phyloP scores from a whole-genome alignment of 2,329 filamentous ascomycete genomes.

The Aspergillus ibericus region DNA sequence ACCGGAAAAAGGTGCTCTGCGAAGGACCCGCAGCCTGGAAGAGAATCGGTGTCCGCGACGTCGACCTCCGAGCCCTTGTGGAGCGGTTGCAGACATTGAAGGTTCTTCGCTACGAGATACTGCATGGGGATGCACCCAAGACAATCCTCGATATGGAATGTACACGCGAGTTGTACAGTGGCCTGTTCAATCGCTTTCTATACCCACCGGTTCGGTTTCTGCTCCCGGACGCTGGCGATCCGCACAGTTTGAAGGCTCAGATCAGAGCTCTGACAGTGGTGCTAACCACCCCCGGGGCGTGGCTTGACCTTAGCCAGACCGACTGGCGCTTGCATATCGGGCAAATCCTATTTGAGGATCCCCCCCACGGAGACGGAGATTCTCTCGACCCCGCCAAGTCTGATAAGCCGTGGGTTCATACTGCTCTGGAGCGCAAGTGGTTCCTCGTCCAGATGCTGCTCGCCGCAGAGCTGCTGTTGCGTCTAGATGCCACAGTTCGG shows the following conservation, averaged over 20 bases:
- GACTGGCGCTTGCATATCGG: conserved; percentile 50
- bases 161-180: conserved; percentile 32
- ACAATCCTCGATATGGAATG: conserved; percentile 40
- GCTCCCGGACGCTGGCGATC: conserved; percentile 24
- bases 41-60: conserved; percentile 42
- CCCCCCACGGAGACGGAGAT: conserved; percentile 39
- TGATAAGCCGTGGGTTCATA: conserved; percentile 26
- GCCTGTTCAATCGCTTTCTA: conserved; percentile 41
- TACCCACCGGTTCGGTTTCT: conserved; percentile 35
- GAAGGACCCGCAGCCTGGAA: conserved; percentile 44
- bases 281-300: conserved; percentile 45
- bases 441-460: conserved; percentile 56
- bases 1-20: conserved; percentile 38
- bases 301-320: conserved; percentile 49
- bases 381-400: conserved; percentile 20
- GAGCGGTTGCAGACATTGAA: conserved; percentile 37
- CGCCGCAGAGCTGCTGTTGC: conserved; percentile 55
- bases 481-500: conserved; percentile 51
- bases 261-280: conserved; percentile 47
- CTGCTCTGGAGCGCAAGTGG: conserved; percentile 51
- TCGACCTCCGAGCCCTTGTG: conserved; percentile 33
- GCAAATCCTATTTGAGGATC: conserved; percentile 46
- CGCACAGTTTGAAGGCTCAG: conserved; percentile 44
- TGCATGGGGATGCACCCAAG: conserved; percentile 29
- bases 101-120: conserved; percentile 35